These are phyloP conservation scores for Suillus bovinus DNA, from an alignment of 768 basidiomycete species.

Conservation along the genomic window DNA sequence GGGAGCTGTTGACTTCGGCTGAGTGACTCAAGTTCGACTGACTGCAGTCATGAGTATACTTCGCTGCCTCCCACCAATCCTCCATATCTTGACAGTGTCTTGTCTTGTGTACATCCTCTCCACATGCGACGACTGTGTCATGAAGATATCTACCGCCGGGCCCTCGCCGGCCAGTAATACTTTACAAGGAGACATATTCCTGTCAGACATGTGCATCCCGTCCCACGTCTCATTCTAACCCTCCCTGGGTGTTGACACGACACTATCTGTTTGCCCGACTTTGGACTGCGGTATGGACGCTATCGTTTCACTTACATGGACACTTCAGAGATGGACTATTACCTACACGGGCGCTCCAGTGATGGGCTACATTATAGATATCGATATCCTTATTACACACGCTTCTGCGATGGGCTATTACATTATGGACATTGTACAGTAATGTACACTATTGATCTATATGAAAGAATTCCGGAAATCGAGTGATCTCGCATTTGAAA, in stretches of 20 bases:
- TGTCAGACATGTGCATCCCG: neutral
- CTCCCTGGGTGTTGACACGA: neutral
- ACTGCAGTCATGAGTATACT: neutral
- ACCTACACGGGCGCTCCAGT: neutral
- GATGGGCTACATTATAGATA: neutral
- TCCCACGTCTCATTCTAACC: neutral
- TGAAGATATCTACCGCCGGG: neutral
- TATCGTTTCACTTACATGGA: neutral
- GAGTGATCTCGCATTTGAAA: neutral
- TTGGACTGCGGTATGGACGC: neutral
- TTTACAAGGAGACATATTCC: neutral
- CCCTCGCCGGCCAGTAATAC: neutral
- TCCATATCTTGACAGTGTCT: neutral
- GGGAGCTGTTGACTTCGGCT: neutral
- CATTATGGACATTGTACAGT: neutral
- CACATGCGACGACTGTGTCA: too few relatives aligned
- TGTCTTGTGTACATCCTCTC: neutral
- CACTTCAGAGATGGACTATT: neutral
- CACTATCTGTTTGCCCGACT: neutral
- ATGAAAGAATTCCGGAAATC: neutral
- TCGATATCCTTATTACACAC: neutral
- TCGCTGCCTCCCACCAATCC: neutral
- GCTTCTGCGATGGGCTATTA: neutral
- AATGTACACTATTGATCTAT: neutral
- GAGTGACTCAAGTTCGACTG: neutral